Base-by-base conservation (phyloP, 2,329 filamentous ascomycete genomes). In the Phialemonium atrogriseum region DNA sequence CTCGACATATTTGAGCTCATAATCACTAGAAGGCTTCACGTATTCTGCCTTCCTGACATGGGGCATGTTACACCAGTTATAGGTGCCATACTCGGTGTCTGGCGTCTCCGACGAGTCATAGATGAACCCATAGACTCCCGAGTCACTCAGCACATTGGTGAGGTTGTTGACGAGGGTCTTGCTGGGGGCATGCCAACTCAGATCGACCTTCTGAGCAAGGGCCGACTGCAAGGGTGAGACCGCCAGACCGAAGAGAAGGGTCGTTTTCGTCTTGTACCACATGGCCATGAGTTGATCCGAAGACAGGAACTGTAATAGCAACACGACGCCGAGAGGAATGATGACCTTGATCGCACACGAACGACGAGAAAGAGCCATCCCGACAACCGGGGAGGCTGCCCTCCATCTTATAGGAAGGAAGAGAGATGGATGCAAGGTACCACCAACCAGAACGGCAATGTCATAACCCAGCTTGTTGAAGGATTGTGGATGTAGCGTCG, bases 41-140 rank as follows among this genome's bases (percentile, higher is more conserved):
- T 91, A 91, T 46, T 84, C 80, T 10, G 56, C 55, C 14, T 53
- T 58, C 19, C 83, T 69, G n/a, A 84, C 80, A 57, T 89, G 85
- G 1, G 85, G 84, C 83, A 91, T 91, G 49, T 91, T 88, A 56
- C 84, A 91, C 68, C 70, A 89, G 53, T 89, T 86, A 56, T 88
- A 88, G 2, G 60, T 66, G 5, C 75, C 73, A 54, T 83, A 80
- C 22, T 62, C 44, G 1, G 55, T 49, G 33, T 65, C 58, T 0
- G 81, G 73, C 0, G 72, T 70, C 2, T 58, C 43, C 1, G 80
- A 84, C 20, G 70, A 68, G 47, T 85, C 77, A 58, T 79, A 91
- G 12, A 84, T 67, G 50, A 86, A 88, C 2, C 80, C 83, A 51
- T 85, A 79, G 0, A 77, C 68, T 1, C 80, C 84, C 2, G 65